Evolutionary conservation across 1,284 basidiomycete species (phyloP), one percentile per base, ranked within the genome.

Genomic region (Ganoderma sinense): DNA sequence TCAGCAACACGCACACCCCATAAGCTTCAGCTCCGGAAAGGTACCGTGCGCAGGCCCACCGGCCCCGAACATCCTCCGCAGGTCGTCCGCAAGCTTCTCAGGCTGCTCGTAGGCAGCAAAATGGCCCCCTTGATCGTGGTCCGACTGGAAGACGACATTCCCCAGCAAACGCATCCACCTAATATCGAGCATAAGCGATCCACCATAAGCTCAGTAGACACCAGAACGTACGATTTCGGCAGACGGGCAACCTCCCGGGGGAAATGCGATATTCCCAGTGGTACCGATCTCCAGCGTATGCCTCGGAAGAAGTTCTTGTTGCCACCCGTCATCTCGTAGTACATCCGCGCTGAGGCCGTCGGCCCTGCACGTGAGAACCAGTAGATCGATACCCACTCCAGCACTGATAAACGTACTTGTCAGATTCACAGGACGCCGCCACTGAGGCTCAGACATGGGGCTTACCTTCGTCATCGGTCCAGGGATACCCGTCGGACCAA

Each of bases 401-500:
- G 60, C 6, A 71, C 65, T 62, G 40, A 53, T 26, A 53, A 1
- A 53, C 23, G 10, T 4, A 53, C 13, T 53, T 4, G 13, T 53
- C 23, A 53, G 48, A 26, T 26, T 26, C 10, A 3, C 23, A 13
- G 4, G 23, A 26, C 7, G 5, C 5, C 48, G 14, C n/a, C 13
- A 13, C 48, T 11, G 23, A 53, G 26, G 14, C 23, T 53, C 48
- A 23, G 3, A 26, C 13, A 26, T 14, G 23, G 61, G 10, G 41
- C 72, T 58, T 58, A 77, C 86, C 79, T 80, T 88, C 87, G 43
- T 89, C 87, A 29, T 53, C 48, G 23, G 48, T 14, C 48, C 48
- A 53, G 11, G 48, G 48, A 26, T 53, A 91, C 86, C 88, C 89
- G 91, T 10, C 85, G 86, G 2, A 91, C 81, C 16, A 91, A 77